Conservation (phyloP, 805 yeast species). For the Grigorovia yakushimaensis region DNA sequence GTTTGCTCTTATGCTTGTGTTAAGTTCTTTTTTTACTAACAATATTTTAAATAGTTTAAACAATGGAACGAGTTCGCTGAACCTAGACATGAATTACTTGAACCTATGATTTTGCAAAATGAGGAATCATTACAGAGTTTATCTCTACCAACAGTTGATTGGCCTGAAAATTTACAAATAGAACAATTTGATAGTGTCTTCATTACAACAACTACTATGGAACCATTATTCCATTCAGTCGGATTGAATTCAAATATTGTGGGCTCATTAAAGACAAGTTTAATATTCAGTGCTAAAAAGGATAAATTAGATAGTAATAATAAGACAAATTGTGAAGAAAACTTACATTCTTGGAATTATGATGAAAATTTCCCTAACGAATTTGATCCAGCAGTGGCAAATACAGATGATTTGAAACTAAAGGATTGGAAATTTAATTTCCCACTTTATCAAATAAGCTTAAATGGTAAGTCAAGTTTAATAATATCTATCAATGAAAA, state of each 20-base stretch:
- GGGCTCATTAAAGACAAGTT: constrained; percentile 12
- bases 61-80: constrained; percentile 38
- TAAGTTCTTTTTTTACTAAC: neutral
- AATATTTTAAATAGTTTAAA: constrained; percentile 32
- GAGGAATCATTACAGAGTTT: constrained; percentile 18
- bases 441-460: constrained; percentile 13
- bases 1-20: too few species aligned
- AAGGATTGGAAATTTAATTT: constrained; percentile 6
- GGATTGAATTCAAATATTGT: constrained; percentile 6
- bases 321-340: neutral
- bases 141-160: constrained; percentile 25
- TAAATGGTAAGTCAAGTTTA: constrained; percentile 8
- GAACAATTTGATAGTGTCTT: constrained; percentile 10
- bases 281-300: constrained; percentile 5
- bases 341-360: constrained; percentile 14
- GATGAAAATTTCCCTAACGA: constrained; percentile 23
- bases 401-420: constrained; percentile 1
- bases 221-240: constrained; percentile 20
- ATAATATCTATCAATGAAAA: constrained; percentile 23
- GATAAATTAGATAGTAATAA: neutral
- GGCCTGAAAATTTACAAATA: constrained; percentile 13
- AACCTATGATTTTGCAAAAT: constrained; percentile 14
- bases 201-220: constrained; percentile 20
- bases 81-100: constrained; percentile 40
- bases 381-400: constrained; percentile 12